phyloP scores from a whole-genome alignment of 1,284 basidiomycete genomes.

The Schizophyllum amplum region DNA sequence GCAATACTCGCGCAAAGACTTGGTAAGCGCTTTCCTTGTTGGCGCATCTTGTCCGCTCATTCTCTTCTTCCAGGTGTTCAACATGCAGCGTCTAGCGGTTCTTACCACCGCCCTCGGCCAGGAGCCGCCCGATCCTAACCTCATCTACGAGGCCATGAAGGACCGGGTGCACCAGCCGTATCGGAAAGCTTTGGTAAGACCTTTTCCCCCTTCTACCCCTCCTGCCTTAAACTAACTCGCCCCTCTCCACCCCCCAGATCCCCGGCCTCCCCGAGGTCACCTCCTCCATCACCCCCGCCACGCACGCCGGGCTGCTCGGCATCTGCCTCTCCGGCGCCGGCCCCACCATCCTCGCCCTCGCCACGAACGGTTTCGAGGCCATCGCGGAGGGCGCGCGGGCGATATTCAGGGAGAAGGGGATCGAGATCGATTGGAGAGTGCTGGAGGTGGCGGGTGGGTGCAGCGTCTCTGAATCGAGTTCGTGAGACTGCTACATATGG shows the following conservation, averaged over 20 bases:
- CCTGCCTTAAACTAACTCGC: not conserved
- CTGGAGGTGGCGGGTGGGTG: conserved; percentile 58
- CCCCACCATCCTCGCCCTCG: conserved; percentile 96
- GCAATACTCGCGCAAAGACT: conserved; percentile 82
- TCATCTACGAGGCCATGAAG: conserved; percentile 99
- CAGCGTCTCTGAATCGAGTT: conserved; percentile 17
- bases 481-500: not conserved
- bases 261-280: conserved; percentile 92
- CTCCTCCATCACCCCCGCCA: conserved; percentile 76
- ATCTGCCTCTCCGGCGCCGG: conserved; percentile 98
- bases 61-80: conserved; percentile 74
- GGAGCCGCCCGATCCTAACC: conserved; percentile 84
- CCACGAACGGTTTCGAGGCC: conserved; percentile 73
- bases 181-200: conserved; percentile 72
- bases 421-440: conserved; percentile 81
- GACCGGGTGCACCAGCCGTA: conserved; percentile 98
- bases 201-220: no score
- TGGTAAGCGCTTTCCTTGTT: conserved; percentile 39
- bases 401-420: conserved; percentile 65
- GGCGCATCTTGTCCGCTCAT: conserved; percentile 1
- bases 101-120: conserved; percentile 91
- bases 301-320: conserved; percentile 90
- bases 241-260: conserved; percentile 48
- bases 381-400: conserved; percentile 76
- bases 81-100: conserved; percentile 95